Percentiles rank a stretch among this genome's conserved stretches.
phyloP scores from a whole-genome alignment of 2,329 filamentous ascomycete genomes.

The Pseudocercospora fijiensis region DNA sequence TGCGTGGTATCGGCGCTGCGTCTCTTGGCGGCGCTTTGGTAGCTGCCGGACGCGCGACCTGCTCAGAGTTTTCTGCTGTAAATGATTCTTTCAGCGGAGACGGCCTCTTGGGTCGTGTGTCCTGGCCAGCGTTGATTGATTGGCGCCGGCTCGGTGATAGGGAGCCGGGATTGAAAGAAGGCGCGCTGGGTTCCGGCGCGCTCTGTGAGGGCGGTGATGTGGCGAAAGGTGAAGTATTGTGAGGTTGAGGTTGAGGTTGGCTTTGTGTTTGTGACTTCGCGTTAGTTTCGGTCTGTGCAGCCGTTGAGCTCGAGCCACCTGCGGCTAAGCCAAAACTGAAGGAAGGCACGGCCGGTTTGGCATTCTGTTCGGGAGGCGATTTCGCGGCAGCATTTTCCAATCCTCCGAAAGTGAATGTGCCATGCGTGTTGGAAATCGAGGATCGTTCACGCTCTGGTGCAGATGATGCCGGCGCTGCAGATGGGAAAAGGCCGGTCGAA shows the following conservation, averaged over 20 bases:
- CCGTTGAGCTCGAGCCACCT: constrained; percentile 11
- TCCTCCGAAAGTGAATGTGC: neutral
- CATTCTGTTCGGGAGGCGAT: neutral
- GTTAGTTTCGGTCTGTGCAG: constrained; percentile 26
- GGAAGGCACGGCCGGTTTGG: neutral
- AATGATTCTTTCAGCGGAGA: constrained; percentile 39
- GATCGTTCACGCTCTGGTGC: neutral
- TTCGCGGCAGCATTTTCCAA: neutral
- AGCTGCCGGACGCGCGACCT: neutral
- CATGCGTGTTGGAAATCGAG: neutral
- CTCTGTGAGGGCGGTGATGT: constrained; percentile 14
- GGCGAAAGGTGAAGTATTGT: constrained; percentile 4
- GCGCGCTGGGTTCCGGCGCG: constrained; percentile 12
- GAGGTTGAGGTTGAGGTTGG: constrained; percentile 18
- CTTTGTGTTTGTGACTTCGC: constrained; percentile 16
- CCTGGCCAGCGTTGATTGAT: constrained; percentile 16
- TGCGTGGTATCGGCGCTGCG: constrained; percentile 11
- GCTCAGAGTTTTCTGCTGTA: constrained; percentile 18
- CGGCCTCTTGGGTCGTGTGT: constrained; percentile 35
- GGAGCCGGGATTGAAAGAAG: constrained; percentile 15
- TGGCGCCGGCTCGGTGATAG: constrained; percentile 22
- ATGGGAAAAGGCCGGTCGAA: constrained; percentile 12
- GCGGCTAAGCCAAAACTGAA: constrained; percentile 8
- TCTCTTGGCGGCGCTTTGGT: constrained; percentile 9
- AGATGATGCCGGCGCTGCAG: neutral